Percentiles rank a stretch among this genome's conserved stretches.
Evolutionary conservation across 2,329 filamentous ascomycete genomes (phyloP).

Genomic region (Penicillium verrucosum): DNA sequence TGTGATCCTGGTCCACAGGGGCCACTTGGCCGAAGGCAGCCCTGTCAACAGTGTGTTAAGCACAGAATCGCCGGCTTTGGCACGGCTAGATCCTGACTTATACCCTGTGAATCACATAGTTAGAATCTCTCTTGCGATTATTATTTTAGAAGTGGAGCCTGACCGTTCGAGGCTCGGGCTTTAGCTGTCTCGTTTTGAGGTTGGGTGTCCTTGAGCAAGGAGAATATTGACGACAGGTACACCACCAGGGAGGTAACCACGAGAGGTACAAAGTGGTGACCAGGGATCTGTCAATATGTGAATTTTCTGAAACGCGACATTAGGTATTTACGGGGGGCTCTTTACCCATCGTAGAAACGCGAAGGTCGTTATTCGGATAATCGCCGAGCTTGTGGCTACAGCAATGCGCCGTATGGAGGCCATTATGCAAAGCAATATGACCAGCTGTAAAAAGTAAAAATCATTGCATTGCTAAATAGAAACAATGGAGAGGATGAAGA

Average conservation of each 20-base stretch:
- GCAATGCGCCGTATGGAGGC: conserved; percentile 30
- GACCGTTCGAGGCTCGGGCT: conserved; percentile 5
- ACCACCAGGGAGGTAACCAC: conserved; percentile 43
- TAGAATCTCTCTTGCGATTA: neutral
- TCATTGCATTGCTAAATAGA: neutral
- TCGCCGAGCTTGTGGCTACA: conserved; percentile 36
- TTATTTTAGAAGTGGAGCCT: neutral
- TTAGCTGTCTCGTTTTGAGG: conserved; percentile 5
- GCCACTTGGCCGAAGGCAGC: conserved; percentile 68
- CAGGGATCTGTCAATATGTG: conserved; percentile 35
- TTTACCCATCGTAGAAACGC: conserved; percentile 47
- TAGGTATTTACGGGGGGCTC: neutral
- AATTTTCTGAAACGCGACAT: neutral
- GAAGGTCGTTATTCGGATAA: conserved; percentile 38
- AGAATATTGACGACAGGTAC: conserved; percentile 44
- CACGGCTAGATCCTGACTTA: neutral
- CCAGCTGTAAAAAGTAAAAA: conserved; percentile 1
- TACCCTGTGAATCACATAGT: neutral
- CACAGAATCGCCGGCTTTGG: conserved; percentile 29
- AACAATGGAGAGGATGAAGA: neutral
- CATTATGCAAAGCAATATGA: conserved; percentile 25
- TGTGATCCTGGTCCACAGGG: conserved; percentile 63
- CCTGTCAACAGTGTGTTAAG: conserved; percentile 71
- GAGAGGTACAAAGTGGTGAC: conserved; percentile 35
- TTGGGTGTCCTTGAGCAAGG: conserved; percentile 14